phyloP scores from a whole-genome alignment of 306 rosid genomes.

The Geum urbanum region DNA sequence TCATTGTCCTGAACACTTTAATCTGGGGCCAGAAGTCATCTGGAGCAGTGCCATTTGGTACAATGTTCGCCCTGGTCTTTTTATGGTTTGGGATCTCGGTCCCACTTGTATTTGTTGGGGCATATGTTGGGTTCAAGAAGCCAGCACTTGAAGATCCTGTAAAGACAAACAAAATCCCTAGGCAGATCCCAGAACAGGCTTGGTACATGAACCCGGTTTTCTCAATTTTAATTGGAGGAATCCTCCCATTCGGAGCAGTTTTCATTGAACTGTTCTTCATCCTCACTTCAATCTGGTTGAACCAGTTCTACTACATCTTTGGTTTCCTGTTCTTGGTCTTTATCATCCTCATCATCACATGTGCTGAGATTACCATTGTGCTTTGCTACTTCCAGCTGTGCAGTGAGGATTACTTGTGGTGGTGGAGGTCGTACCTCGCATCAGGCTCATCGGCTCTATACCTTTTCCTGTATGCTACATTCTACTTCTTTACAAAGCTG shows the following conservation, averaged over 20 bases:
- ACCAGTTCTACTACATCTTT: slow-evolving; percentile 97
- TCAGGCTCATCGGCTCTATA: slow-evolving; percentile 92
- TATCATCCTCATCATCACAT: slow-evolving; percentile 76
- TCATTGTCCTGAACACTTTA: slow-evolving; percentile 68
- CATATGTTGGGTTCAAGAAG: slow-evolving; percentile 90
- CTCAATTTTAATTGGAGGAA: slow-evolving; percentile 91
- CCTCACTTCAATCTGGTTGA: slow-evolving; percentile 97
- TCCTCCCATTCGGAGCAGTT: slow-evolving; percentile 95
- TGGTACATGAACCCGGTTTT: slow-evolving; percentile 96
- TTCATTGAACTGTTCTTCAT: slow-evolving; percentile 98
- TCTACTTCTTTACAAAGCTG: slow-evolving; percentile 99
- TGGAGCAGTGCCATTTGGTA: slow-evolving; percentile 97
- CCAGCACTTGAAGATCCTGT: slow-evolving; percentile 96
- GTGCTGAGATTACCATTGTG: slow-evolving; percentile 92
- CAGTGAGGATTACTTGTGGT: slow-evolving; percentile 97
- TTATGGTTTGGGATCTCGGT: slow-evolving; percentile 98
- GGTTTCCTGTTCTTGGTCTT: slow-evolving; percentile 97
- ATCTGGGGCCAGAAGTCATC: slow-evolving; percentile 99
- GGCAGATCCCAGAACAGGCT: slow-evolving; percentile 98
- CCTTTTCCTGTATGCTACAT: slow-evolving; percentile 89
- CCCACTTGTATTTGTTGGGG: slow-evolving; percentile 91
- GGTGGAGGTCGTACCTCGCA: slow-evolving; percentile 98
- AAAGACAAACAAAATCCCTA: slow-evolving; percentile 95
- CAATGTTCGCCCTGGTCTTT: slow-evolving; percentile 92
- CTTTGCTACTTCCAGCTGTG: slow-evolving; percentile 98